Base-by-base conservation (phyloP, 148 eudicot genomes). In the Rhododendron mucronatum region DNA sequence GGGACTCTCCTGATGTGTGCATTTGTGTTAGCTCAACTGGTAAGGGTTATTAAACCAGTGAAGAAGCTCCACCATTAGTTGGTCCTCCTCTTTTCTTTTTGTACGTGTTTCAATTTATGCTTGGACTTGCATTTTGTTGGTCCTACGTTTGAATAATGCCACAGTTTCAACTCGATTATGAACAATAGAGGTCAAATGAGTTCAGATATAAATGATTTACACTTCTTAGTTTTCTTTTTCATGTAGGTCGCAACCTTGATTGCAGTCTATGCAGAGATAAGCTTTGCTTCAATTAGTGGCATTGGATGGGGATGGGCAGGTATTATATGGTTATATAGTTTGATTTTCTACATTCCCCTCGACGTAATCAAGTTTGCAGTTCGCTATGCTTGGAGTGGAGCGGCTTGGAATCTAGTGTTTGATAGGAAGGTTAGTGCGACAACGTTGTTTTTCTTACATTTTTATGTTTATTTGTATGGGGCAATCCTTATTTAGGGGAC, bases 301-400 rank as follows among this genome's bases (percentile, higher is more conserved):
- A 92, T 94, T 41, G 95, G 97, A 67, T 94, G 97, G 94, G 91
- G 94, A 26, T 93, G 97, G 97, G 94, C 94, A 78, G 97, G 95
- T 84, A 91, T 93, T 82, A 94, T 93, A 81, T 94, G 97, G 97
- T 74, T 94, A 80, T 94, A 93, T 79, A 91, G 93, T 89, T 85
- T 94, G 86, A 83, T 93, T 47, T 94, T 94, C 89, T 94, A 93
- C 86, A 45, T 94, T 63, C 94, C 95, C 39, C 94, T 93, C 0
- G 95, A 94, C 57, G 76, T 94, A 20, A 91, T 94, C 88, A 94
- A 94, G 88, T 93, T 94, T 86, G 63, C 83, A 5, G 90, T 94
- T 61, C 93, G 87, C 41, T 94, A 94, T 67, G 90, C 92, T 84
- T 86, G 90, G 78, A 91, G 95, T 44, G 94, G 94, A 75, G 89